Evolutionary conservation across 108 stramenopile species (phyloP).

Genomic region (Cyclotella cryptica): DNA sequence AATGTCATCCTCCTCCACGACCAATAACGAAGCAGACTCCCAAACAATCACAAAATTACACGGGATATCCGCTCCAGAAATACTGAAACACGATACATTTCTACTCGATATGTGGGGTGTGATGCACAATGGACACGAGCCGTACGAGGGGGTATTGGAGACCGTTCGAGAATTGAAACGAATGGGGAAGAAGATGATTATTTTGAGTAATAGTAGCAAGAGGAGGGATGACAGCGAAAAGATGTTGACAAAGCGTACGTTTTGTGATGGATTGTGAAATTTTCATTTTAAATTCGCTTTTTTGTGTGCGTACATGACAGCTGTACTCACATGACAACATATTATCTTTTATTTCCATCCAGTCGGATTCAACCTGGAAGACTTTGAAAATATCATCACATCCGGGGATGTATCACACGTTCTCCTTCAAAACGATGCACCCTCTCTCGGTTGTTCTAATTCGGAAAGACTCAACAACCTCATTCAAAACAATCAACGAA

Average conservation of each 20-base stretch:
- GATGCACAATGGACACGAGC: constrained; percentile 84
- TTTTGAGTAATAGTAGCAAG: constrained; percentile 90
- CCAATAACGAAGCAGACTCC: neutral
- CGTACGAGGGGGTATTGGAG: constrained; percentile 87
- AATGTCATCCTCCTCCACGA: too few relatives aligned
- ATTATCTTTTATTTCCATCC: neutral
- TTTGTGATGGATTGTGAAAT: neutral
- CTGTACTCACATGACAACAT: neutral
- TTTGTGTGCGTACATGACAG: neutral
- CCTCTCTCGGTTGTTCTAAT: constrained; percentile 29
- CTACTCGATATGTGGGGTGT: constrained; percentile 93
- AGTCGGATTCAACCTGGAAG: constrained; percentile 68
- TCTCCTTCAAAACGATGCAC: constrained; percentile 35
- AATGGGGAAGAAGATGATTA: constrained; percentile 73
- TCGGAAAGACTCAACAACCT: constrained; percentile 30
- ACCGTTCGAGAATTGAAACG: constrained; percentile 62
- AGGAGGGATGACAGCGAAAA: constrained; percentile 60
- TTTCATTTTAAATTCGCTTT: neutral
- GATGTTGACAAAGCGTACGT: constrained; percentile 61
- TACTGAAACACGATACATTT: constrained; percentile 80
- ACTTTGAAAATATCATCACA: constrained; percentile 79
- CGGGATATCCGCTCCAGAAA: constrained; percentile 37
- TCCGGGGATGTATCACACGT: constrained; percentile 77
- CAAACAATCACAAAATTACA: constrained; percentile 8
- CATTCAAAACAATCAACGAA: constrained; percentile 18